These are phyloP conservation scores for Prunus mira DNA, from an alignment of 306 rosid species.

Conservation along the genomic window DNA sequence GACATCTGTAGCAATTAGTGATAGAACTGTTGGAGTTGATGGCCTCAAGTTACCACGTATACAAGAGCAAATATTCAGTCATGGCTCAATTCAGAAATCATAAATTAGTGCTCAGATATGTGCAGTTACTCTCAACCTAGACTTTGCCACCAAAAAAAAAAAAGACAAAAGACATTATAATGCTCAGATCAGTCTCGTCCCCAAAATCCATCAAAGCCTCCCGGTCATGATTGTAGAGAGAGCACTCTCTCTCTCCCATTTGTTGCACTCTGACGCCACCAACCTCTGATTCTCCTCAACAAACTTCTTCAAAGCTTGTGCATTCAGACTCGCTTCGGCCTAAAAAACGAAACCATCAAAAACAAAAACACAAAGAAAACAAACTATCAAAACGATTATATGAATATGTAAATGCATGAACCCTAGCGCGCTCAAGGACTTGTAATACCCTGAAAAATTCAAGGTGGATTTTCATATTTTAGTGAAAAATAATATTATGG, in stretches of 20 bases:
- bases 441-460: no score
- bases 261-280: conserved; percentile 65
- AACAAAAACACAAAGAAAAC: neutral
- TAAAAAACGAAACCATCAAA: conserved; percentile 10
- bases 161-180: neutral
- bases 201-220: conserved; percentile 93
- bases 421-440: no score
- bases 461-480: no score
- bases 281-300: conserved; percentile 75
- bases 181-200: conserved; percentile 82
- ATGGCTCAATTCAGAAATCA: conserved; percentile 3
- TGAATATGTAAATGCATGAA: no score
- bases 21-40: conserved; percentile 50
- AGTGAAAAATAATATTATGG: no score
- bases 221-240: conserved; percentile 69
- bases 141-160: neutral
- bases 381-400: neutral
- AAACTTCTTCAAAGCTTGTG: conserved; percentile 78
- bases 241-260: conserved; percentile 67
- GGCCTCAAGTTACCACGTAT: conserved; percentile 61
- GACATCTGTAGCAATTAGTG: conserved; percentile 49
- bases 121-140: neutral
- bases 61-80: conserved; percentile 1
- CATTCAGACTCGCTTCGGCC: conserved; percentile 74
- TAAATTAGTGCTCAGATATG: conserved; percentile 9